Percentiles rank a stretch among this genome's conserved stretches.
These are phyloP conservation scores for Pisolithus thermaeus DNA, from an alignment of 1,284 basidiomycete species.

Conservation along the genomic window DNA sequence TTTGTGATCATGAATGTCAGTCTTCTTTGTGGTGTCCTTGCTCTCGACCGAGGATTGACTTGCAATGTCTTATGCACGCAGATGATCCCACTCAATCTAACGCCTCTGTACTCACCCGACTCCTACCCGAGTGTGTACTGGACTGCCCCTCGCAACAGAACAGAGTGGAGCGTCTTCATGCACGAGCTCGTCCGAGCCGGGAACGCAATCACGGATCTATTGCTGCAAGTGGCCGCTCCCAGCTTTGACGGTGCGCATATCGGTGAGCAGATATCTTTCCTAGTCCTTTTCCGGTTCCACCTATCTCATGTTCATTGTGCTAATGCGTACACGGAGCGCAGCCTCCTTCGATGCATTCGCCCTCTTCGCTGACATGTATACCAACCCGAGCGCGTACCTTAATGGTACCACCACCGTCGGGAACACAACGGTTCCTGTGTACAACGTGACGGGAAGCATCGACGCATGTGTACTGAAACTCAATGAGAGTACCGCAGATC, in stretches of 20 bases:
- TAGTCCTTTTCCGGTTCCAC: background rate
- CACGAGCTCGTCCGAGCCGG: constrained; percentile 38
- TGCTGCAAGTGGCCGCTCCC: constrained; percentile 36
- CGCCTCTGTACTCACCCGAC: constrained; percentile 36
- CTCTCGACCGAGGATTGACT: background rate
- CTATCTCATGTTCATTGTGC: constrained; percentile 11
- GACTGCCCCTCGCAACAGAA: constrained; percentile 40
- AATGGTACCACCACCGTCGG: constrained; percentile 29
- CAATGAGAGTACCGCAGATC: constrained; percentile 12
- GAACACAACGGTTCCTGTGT: background rate
- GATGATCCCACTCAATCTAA: constrained; percentile 45
- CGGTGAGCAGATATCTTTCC: constrained; percentile 19
- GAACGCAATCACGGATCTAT: constrained; percentile 37
- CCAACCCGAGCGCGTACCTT: constrained; percentile 27
- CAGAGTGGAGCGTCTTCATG: constrained; percentile 46
- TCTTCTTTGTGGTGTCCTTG: background rate
- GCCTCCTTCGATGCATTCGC: constrained; percentile 32
- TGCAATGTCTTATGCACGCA: constrained; percentile 14
- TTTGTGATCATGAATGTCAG: constrained; percentile 45
- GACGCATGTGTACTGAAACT: constrained; percentile 24
- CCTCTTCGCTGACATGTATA: constrained; percentile 31
- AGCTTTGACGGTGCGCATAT: constrained; percentile 29
- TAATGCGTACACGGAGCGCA: constrained; percentile 2
- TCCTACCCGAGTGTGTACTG: constrained; percentile 42
- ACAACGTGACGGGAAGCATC: constrained; percentile 27